Conservation (phyloP, 1,284 basidiomycete species). For the Ganoderma multipileum region DNA sequence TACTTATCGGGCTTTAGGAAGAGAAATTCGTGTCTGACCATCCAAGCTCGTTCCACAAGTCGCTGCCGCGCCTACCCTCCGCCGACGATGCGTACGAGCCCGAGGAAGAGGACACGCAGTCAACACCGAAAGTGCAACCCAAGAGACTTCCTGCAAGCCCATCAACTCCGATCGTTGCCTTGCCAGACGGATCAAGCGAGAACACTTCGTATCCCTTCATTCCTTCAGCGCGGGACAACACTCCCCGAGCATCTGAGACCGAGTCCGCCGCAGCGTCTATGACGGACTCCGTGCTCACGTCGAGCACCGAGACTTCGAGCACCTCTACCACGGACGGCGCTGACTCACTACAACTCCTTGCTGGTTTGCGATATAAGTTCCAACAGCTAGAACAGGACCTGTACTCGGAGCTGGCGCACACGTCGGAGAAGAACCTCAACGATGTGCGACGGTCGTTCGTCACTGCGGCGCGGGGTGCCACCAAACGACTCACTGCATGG, state of each 20-base stretch:
- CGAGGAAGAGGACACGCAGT: constrained; percentile 36
- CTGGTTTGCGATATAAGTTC: constrained; percentile 60
- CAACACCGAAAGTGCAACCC: constrained; percentile 37
- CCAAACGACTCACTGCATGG: constrained; percentile 63
- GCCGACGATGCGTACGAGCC: constrained; percentile 52
- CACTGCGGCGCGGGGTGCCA: constrained; percentile 54
- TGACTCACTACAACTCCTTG: constrained; percentile 51
- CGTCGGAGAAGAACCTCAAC: constrained; percentile 58
- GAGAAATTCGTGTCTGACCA: constrained; percentile 44
- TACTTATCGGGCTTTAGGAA: constrained; percentile 45
- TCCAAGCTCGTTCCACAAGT: constrained; percentile 44
- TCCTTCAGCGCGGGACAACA: constrained; percentile 13
- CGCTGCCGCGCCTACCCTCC: constrained; percentile 64
- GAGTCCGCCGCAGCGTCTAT: constrained; percentile 22
- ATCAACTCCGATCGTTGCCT: constrained; percentile 14
- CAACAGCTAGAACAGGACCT: constrained; percentile 64
- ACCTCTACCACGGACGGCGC: constrained; percentile 18
- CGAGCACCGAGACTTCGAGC: not conserved
- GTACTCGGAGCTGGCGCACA: constrained; percentile 57
- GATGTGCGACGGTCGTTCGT: constrained; percentile 67
- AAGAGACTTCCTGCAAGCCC: constrained; percentile 34
- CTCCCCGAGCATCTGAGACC: constrained; percentile 7
- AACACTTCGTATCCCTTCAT: constrained; percentile 21
- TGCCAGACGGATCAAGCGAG: not conserved
- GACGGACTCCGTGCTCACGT: constrained; percentile 9